A percentile compares a stretch with the other conserved stretches of the same genome.
Conservation (phyloP, 164 flowering plant genomes). For the Vitis vinifera region DNA sequence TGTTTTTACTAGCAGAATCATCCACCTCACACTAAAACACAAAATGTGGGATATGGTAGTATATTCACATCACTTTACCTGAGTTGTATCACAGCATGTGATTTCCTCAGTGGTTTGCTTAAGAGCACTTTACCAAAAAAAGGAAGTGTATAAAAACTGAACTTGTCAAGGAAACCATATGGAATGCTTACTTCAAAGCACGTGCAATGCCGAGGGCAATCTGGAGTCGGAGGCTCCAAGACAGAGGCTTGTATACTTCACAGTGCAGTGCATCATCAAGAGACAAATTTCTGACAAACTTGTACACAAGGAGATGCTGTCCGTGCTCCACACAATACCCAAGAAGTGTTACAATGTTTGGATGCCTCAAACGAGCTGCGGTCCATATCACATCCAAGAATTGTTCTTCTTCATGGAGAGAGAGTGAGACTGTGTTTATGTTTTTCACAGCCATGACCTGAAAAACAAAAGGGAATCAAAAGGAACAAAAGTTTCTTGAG, state of each 20-base stretch:
- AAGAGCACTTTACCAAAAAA: too few relatives aligned
- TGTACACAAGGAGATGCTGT: constrained; percentile 73
- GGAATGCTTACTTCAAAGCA: constrained; percentile 68
- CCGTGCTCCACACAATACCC: constrained; percentile 79
- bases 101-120: too few relatives aligned
- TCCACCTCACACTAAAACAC: too few relatives aligned
- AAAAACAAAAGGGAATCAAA: neutral
- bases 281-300: constrained; percentile 56
- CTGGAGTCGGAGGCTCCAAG: constrained; percentile 65
- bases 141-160: too few relatives aligned
- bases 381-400: constrained; percentile 61
- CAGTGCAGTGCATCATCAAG: constrained; percentile 67
- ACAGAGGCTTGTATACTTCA: constrained; percentile 37
- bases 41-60: too few relatives aligned
- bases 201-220: constrained; percentile 74
- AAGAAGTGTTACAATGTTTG: constrained; percentile 63
- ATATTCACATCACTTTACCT: too few relatives aligned
- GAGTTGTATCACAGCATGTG: too few relatives aligned
- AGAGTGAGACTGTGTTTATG: constrained; percentile 47
- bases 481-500: neutral
- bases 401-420: constrained; percentile 70
- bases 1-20: too few relatives aligned
- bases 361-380: constrained; percentile 68
- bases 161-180: neutral
- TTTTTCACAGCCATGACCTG: constrained; percentile 73